Evolutionary conservation across 768 basidiomycete genomes (phyloP).

Genomic region (Boletus vermiculosoides): DNA sequence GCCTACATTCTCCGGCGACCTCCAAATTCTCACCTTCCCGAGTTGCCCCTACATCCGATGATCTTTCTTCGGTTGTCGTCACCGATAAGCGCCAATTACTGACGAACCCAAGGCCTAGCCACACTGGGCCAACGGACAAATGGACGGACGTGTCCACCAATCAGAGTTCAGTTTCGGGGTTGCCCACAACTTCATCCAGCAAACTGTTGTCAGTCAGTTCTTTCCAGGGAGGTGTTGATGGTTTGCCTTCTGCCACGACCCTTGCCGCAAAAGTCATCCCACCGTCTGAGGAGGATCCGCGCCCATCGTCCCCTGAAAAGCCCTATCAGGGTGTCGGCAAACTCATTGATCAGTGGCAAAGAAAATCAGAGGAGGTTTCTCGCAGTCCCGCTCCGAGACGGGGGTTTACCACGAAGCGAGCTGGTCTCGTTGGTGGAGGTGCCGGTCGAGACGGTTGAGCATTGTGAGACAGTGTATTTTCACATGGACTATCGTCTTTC

Average conservation of each 20-base stretch:
- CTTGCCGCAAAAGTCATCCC: conserved; percentile 7
- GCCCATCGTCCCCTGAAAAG: conserved; percentile 68
- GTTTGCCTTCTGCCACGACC: conserved; percentile 18
- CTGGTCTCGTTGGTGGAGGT: conserved; percentile 30
- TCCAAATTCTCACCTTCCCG: conserved; percentile 28
- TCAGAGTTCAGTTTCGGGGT: conserved; percentile 22
- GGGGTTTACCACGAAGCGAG: conserved; percentile 42
- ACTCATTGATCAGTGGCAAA: conserved; percentile 87
- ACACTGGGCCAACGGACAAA: conserved; percentile 22
- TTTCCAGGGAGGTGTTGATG: conserved; percentile 24
- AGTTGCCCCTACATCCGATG: conserved; percentile 8
- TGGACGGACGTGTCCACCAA: conserved; percentile 7
- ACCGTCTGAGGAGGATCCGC: conserved; percentile 30
- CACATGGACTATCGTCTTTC: neutral
- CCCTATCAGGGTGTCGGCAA: conserved; percentile 82
- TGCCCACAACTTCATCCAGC: conserved; percentile 23
- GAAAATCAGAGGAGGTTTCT: conserved; percentile 60
- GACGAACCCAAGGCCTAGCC: conserved; percentile 9
- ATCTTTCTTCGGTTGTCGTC: conserved; percentile 12
- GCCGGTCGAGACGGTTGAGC: conserved; percentile 22
- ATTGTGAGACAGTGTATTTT: conserved; percentile 11
- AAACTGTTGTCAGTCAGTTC: conserved; percentile 19
- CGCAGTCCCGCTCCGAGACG: conserved; percentile 37
- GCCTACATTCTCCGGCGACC: conserved; percentile 23
- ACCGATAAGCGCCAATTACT: conserved; percentile 21